phyloP scores from a whole-genome alignment of 2,329 filamentous ascomycete genomes.

The Hymenoscyphus scutula region DNA sequence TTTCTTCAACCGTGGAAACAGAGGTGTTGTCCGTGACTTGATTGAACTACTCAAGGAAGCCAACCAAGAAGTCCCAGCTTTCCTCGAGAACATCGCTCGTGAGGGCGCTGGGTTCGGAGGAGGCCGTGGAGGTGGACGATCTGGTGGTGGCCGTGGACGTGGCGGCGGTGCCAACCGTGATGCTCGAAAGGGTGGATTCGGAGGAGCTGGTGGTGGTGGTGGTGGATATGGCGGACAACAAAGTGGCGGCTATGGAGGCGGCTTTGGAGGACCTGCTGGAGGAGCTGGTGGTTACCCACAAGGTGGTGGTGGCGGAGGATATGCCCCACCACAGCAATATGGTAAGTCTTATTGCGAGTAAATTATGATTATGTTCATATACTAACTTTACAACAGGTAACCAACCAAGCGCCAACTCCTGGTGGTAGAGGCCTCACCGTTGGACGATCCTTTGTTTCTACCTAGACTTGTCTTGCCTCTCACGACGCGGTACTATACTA shows the following conservation, averaged over 20 bases:
- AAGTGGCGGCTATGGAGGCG: conserved; percentile 56
- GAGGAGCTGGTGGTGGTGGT: conserved; percentile 46
- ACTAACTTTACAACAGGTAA: conserved; percentile 40
- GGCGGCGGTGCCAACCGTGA: conserved; percentile 75
- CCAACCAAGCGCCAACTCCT: conserved; percentile 51
- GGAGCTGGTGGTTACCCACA: conserved; percentile 48
- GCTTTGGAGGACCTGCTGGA: conserved; percentile 45
- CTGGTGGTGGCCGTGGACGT: conserved; percentile 66
- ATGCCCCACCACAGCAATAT: conserved; percentile 8
- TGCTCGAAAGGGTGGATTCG: conserved; percentile 74
- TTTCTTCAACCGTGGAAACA: conserved; percentile 99
- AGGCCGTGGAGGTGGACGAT: conserved; percentile 61
- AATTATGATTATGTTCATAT: neutral
- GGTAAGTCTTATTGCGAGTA: conserved; percentile 33
- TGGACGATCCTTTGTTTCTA: conserved; percentile 25
- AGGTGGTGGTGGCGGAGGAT: conserved; percentile 48
- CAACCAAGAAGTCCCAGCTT: conserved; percentile 91
- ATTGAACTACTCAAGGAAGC: conserved; percentile 98
- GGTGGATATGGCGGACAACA: conserved; percentile 47
- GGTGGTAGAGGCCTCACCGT: conserved; percentile 48
- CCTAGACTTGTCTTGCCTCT: conserved; percentile 23
- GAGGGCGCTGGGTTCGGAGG: conserved; percentile 81
- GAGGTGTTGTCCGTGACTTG: conserved; percentile 93
- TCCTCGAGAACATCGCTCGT: conserved; percentile 95
- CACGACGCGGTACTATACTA: conserved; percentile 4